Evolutionary conservation across 768 basidiomycete genomes (phyloP).

Genomic region (Chiua virens): DNA sequence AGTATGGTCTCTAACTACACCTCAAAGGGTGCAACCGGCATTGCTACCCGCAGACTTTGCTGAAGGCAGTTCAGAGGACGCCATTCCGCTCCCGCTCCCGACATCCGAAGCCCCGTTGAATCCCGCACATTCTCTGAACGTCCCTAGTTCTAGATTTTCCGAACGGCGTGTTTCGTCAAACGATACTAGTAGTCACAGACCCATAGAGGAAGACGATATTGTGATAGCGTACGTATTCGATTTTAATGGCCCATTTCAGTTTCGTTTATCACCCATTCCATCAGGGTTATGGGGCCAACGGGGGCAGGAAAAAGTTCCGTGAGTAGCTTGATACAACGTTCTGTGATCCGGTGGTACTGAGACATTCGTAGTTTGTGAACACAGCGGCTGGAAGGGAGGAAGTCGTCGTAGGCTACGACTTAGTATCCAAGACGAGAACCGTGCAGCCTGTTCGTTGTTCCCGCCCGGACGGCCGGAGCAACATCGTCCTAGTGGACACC

Average conservation of each 20-base stretch:
- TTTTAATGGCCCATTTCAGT: background rate
- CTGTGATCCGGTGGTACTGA: background rate
- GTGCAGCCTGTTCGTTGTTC: slow-evolving; percentile 7
- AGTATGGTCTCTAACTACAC: background rate
- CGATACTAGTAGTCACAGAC: background rate
- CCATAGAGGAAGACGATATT: slow-evolving; percentile 7
- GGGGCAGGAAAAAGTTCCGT: slow-evolving; percentile 19
- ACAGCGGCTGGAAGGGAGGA: background rate
- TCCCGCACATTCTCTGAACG: background rate
- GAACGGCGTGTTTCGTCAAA: background rate
- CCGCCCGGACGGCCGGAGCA: slow-evolving; percentile 13
- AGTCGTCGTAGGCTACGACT: background rate
- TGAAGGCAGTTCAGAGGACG: too few species aligned
- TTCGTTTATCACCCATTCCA: background rate
- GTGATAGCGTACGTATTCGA: slow-evolving; percentile 15
- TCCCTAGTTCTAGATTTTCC: background rate
- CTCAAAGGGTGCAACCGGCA: background rate
- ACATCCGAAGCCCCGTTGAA: background rate
- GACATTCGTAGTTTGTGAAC: slow-evolving; percentile 14
- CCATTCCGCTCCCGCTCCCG: background rate
- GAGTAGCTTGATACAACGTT: background rate
- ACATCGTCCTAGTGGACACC: slow-evolving; percentile 17
- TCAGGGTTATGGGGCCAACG: slow-evolving; percentile 18
- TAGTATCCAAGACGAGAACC: slow-evolving; percentile 8
- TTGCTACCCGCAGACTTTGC: too few species aligned